phyloP scores from a whole-genome alignment of 495 filamentous ascomycete species.

The Penicillium psychrofluorescens region DNA sequence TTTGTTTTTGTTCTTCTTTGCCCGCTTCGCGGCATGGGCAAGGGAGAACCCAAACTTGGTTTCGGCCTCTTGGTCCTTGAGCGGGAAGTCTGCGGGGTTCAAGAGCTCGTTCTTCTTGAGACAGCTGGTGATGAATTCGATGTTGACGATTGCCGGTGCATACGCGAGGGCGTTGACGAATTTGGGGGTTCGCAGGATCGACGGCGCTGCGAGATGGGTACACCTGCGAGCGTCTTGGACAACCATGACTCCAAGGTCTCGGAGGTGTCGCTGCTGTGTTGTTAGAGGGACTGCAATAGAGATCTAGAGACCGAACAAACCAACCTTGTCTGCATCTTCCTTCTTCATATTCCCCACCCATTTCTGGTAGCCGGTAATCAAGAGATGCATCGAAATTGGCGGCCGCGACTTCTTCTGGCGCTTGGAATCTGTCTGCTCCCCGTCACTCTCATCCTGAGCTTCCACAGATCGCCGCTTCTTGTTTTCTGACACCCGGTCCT shows the following conservation, averaged over 20 bases:
- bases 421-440: slow-evolving; percentile 48
- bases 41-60: slow-evolving; percentile 61
- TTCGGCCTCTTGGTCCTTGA: slow-evolving; percentile 67
- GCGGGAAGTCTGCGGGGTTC: slow-evolving; percentile 50
- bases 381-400: slow-evolving; percentile 59
- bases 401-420: slow-evolving; percentile 53
- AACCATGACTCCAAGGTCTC: slow-evolving; percentile 75
- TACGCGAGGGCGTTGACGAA: slow-evolving; percentile 81
- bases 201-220: slow-evolving; percentile 81
- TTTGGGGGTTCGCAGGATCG: slow-evolving; percentile 81
- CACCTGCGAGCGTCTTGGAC: slow-evolving; percentile 65
- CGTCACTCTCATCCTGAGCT: slow-evolving; percentile 44
- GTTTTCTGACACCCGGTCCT: slow-evolving; percentile 30
- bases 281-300: slow-evolving; percentile 13
- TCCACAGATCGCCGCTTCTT: slow-evolving; percentile 37
- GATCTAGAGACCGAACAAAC: slow-evolving; percentile 13
- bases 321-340: slow-evolving; percentile 75
- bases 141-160: slow-evolving; percentile 64
- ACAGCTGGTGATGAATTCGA: slow-evolving; percentile 71
- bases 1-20: slow-evolving; percentile 64
- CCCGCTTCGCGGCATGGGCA: slow-evolving; percentile 54
- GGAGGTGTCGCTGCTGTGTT: slow-evolving; percentile 61
- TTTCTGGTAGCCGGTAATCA: slow-evolving; percentile 71
- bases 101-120: slow-evolving; percentile 55
- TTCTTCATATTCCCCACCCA: slow-evolving; percentile 63